Percentiles rank a stretch among this genome's conserved stretches.
Evolutionary conservation across 352 stramenopile genomes (phyloP).

Genomic region (Discostella stelligera): DNA sequence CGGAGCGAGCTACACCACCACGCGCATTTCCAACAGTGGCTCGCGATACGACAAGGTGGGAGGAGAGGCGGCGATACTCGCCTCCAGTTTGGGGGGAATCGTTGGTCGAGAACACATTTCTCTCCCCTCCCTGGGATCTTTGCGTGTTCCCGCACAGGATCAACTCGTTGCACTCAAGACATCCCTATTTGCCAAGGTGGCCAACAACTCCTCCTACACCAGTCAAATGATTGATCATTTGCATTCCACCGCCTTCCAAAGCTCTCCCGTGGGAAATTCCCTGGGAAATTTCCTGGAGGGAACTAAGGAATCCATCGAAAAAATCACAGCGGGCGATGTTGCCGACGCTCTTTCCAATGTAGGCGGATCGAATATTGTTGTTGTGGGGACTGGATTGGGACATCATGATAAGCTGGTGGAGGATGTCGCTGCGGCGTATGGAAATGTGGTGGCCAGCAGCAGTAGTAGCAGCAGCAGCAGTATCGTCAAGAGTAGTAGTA

Average conservation of each 20-base stretch:
- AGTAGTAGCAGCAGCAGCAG: no score
- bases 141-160: not conserved
- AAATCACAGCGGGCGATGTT: slow-evolving; percentile 91
- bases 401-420: slow-evolving; percentile 96
- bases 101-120: slow-evolving; percentile 37
- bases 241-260: slow-evolving; percentile 96
- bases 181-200: slow-evolving; percentile 39
- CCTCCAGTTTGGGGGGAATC: slow-evolving; percentile 7
- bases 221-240: slow-evolving; percentile 98
- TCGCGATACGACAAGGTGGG: slow-evolving; percentile 38
- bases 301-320: slow-evolving; percentile 94
- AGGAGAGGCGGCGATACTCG: slow-evolving; percentile 39
- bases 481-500: not conserved
- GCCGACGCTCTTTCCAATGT: slow-evolving; percentile 4
- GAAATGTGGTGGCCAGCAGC: slow-evolving; percentile 52
- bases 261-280: slow-evolving; percentile 84
- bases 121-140: slow-evolving; percentile 7
- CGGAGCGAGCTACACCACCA: slow-evolving; percentile 25
- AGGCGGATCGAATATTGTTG: slow-evolving; percentile 23
- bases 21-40: slow-evolving; percentile 24
- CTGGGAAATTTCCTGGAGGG: slow-evolving; percentile 98
- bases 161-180: slow-evolving; percentile 19
- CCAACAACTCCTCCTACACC: slow-evolving; percentile 91
- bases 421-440: slow-evolving; percentile 85
- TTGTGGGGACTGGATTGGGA: slow-evolving; percentile 89